Conservation (phyloP, 306 rosid genomes). For the Corylus avellana region DNA sequence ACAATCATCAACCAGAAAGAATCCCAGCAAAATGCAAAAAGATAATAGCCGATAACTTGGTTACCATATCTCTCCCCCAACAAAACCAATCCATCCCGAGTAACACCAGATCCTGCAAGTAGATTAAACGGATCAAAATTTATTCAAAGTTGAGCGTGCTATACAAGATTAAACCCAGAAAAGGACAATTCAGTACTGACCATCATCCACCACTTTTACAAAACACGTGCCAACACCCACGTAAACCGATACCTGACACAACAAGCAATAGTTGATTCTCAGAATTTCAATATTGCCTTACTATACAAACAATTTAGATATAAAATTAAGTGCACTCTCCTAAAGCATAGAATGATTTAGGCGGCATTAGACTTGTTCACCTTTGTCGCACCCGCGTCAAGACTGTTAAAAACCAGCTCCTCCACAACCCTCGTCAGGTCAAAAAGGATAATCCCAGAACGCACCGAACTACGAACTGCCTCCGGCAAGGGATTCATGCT, state of each 20-base stretch:
- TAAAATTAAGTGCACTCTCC: background rate
- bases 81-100: constrained; percentile 79
- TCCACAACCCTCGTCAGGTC: constrained; percentile 76
- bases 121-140: constrained; percentile 4
- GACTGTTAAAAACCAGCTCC: constrained; percentile 79
- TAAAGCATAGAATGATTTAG: background rate
- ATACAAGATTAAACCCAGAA: constrained; percentile 18
- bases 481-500: constrained; percentile 57
- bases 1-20: constrained; percentile 20
- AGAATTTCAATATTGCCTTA: constrained; percentile 6
- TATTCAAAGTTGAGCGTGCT: background rate
- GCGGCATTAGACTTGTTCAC: constrained; percentile 22
- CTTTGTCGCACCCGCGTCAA: constrained; percentile 77
- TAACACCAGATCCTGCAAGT: constrained; percentile 71
- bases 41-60: constrained; percentile 3
- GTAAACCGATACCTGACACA: constrained; percentile 67
- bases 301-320: background rate
- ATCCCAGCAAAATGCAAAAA: constrained; percentile 2
- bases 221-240: constrained; percentile 56
- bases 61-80: constrained; percentile 89
- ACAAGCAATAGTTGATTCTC: constrained; percentile 9
- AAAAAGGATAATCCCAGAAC: constrained; percentile 62
- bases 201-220: constrained; percentile 82
- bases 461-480: constrained; percentile 61
- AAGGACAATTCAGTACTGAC: constrained; percentile 33